phyloP scores from a whole-genome alignment of 805 yeast genomes.

The Suhomyces emberorum region DNA sequence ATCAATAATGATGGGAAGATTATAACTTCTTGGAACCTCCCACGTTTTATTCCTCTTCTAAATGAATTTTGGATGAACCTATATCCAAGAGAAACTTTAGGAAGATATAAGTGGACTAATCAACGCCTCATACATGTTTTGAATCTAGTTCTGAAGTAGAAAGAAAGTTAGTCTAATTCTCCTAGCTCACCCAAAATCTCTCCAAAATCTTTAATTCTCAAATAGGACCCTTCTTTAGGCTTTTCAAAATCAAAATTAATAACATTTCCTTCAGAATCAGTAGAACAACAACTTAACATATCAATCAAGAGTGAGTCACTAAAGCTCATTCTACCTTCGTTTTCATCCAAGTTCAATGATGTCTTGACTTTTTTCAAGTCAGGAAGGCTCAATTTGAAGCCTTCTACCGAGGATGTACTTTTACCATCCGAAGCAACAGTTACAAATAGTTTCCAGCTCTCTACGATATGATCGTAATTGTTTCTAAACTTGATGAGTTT shows the following conservation, averaged over 20 bases:
- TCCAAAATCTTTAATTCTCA: slow-evolving; percentile 40
- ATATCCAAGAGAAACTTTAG: too few relatives aligned
- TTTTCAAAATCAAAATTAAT: slow-evolving; percentile 27
- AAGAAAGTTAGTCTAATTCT: slow-evolving; percentile 31
- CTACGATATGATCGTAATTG: slow-evolving; percentile 22
- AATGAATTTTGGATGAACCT: too few relatives aligned
- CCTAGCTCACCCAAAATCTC: slow-evolving; percentile 40
- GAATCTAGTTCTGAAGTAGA: too few relatives aligned
- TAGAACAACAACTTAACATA: slow-evolving; percentile 37
- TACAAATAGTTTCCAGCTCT: slow-evolving; percentile 35
- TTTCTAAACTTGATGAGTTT: slow-evolving; percentile 33
- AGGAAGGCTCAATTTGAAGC: slow-evolving; percentile 22
- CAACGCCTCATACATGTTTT: too few relatives aligned
- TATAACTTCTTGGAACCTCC: too few relatives aligned
- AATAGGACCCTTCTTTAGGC: slow-evolving; percentile 23
- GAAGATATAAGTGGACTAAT: too few relatives aligned
- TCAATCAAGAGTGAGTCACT: slow-evolving; percentile 37
- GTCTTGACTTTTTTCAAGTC: slow-evolving; percentile 30
- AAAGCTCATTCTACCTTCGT: slow-evolving; percentile 11
- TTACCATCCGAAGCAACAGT: slow-evolving; percentile 13
- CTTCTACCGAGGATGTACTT: slow-evolving; percentile 5
- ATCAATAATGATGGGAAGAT: too few relatives aligned
- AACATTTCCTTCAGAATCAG: slow-evolving; percentile 25
- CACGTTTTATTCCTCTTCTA: too few relatives aligned
- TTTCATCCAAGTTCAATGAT: slow-evolving; percentile 25